Percentiles rank a stretch among this genome's conserved stretches.
phyloP scores from a whole-genome alignment of 805 yeast genomes.

The Candida peoriensis region DNA sequence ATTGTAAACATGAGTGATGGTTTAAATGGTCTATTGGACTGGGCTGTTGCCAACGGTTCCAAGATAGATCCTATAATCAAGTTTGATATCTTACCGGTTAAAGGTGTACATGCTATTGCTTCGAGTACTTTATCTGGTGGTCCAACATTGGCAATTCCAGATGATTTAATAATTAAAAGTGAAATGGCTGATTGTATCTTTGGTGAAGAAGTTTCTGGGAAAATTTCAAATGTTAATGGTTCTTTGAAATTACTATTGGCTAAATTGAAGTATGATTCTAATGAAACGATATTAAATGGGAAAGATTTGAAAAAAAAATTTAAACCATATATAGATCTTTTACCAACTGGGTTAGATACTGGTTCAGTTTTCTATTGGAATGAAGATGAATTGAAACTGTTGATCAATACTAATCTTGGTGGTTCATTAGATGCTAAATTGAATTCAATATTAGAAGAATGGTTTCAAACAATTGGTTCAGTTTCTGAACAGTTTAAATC shows the following conservation, averaged over 20 bases:
- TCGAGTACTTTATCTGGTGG: slow-evolving; percentile 14
- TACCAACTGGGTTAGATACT: slow-evolving; percentile 40
- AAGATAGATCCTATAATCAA: slow-evolving; percentile 26
- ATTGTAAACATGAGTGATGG: not conserved
- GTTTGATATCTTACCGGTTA: slow-evolving; percentile 28
- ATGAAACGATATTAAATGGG: slow-evolving; percentile 6
- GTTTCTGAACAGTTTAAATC: slow-evolving; percentile 3
- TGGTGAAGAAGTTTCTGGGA: slow-evolving; percentile 8
- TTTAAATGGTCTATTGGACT: slow-evolving; percentile 10
- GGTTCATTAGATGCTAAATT: slow-evolving; percentile 47
- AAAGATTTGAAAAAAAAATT: slow-evolving; percentile 26
- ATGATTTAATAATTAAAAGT: slow-evolving; percentile 24
- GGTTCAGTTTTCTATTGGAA: slow-evolving; percentile 62
- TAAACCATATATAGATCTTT: slow-evolving; percentile 41
- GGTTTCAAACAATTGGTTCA: slow-evolving; percentile 33
- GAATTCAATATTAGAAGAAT: slow-evolving; percentile 51
- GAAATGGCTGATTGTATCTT: slow-evolving; percentile 22
- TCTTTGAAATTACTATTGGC: slow-evolving; percentile 36
- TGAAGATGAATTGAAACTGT: slow-evolving; percentile 40
- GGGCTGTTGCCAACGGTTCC: slow-evolving; percentile 38
- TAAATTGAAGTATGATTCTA: slow-evolving; percentile 31
- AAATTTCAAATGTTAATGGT: slow-evolving; percentile 25
- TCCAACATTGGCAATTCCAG: slow-evolving; percentile 27
- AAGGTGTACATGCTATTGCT: slow-evolving; percentile 33
- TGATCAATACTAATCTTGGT: slow-evolving; percentile 65